Percentiles rank a stretch among this genome's conserved stretches.
Conservation (phyloP, 495 filamentous ascomycete species). For the Hamigera avellanea region DNA sequence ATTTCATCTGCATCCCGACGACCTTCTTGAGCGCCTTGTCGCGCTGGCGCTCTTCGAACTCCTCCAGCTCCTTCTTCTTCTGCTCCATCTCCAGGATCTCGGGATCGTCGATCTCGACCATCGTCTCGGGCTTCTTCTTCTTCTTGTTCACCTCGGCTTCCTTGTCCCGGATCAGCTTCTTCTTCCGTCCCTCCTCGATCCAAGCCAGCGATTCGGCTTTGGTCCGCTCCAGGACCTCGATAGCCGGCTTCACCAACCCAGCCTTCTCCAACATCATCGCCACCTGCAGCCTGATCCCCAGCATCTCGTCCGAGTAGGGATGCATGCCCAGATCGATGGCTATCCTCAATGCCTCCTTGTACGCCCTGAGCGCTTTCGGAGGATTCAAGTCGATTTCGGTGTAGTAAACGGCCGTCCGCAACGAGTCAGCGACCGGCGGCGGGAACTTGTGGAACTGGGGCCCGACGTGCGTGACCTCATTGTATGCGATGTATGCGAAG, state of each 20-base stretch:
- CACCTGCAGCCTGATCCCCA: conserved; percentile 78
- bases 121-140: conserved; percentile 7
- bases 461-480: conserved; percentile 54
- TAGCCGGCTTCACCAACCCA: conserved; percentile 49
- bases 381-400: conserved; percentile 62
- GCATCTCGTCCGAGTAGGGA: conserved; percentile 76
- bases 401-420: conserved; percentile 83
- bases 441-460: conserved; percentile 68
- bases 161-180: conserved; percentile 16
- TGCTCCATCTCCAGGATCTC: conserved; percentile 20
- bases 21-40: conserved; percentile 60
- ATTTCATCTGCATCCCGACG: conserved; percentile 63
- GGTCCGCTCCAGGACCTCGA: conserved; percentile 56
- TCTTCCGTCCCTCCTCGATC: conserved; percentile 36
- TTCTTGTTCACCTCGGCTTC: conserved; percentile 10
- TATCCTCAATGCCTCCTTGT: conserved; percentile 59
- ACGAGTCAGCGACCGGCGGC: conserved; percentile 59
- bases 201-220: conserved; percentile 45
- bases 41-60: conserved; percentile 46
- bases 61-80: conserved; percentile 16
- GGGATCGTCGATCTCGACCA: conserved; percentile 13
- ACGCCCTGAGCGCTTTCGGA: conserved; percentile 67
- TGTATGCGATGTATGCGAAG: conserved; percentile 37
- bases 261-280: conserved; percentile 68
- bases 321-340: conserved; percentile 67